These are phyloP conservation scores for Oryza rufipogon DNA, from an alignment of 176 grass and related monocot species.

Conservation along the genomic window DNA sequence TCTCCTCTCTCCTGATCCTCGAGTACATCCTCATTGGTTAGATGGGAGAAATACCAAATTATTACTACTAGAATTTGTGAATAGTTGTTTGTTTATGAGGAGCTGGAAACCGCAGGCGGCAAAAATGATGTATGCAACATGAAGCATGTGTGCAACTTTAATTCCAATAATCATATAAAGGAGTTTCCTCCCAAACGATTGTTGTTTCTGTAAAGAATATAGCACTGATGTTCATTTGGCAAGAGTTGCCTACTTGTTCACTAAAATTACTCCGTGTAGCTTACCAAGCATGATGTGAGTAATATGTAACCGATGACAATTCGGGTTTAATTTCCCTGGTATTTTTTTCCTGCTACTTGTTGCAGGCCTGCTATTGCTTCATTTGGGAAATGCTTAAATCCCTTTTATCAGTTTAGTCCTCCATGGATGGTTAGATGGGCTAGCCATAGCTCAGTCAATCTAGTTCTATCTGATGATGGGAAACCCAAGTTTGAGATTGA, in stretches of 20 bases:
- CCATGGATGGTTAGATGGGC: slow-evolving; percentile 46
- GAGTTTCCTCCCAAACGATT: not conserved
- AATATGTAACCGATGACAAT: no score
- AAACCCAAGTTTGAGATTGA: slow-evolving; percentile 85
- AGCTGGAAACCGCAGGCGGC: not conserved
- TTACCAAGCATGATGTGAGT: not conserved
- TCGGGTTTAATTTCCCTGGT: slow-evolving; percentile 11
- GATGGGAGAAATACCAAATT: not conserved
- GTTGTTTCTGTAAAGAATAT: not conserved
- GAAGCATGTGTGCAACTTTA: not conserved
- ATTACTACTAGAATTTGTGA: not conserved
- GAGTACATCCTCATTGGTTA: not conserved
- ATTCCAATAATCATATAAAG: not conserved
- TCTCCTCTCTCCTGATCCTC: not conserved
- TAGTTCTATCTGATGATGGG: slow-evolving; percentile 78
- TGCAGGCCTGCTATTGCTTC: slow-evolving; percentile 47
- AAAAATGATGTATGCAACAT: not conserved
- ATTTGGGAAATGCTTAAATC: slow-evolving; percentile 36
- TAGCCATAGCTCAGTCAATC: slow-evolving; percentile 69
- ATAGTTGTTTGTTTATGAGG: not conserved
- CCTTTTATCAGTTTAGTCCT: slow-evolving; percentile 33
- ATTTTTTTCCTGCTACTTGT: slow-evolving; percentile 8
- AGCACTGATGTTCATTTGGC: not conserved
- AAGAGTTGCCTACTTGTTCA: not conserved
- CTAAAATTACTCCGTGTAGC: not conserved